Base-by-base conservation (phyloP, 805 yeast genomes). In the Ascoidea rubescens region DNA sequence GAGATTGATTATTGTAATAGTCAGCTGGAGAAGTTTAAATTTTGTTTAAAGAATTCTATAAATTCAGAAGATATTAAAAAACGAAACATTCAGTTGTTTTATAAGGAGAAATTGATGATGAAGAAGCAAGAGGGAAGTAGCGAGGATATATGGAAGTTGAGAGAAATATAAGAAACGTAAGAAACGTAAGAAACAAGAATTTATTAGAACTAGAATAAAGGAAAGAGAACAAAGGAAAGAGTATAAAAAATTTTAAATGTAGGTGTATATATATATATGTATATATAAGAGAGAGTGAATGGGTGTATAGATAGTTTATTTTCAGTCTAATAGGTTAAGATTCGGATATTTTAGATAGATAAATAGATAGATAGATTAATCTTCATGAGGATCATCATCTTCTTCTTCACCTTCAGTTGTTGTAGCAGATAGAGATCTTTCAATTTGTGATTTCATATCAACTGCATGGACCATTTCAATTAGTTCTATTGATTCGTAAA, bases 71-170 rank as follows among this genome's bases (percentile, higher is more conserved):
- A 77, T 21, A 74, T 69, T 50, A 72, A 72, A 55, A 67, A 74
- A 53, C 57, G 62, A 48, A 69, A 69, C 57, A 72, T 90, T 12
- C 89, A 84, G 61, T 75, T 78, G 56, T 91, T 81, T 69, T 85
- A 83, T 69, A 84, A 78, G 68, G 68, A 74, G 43, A 71, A 80
- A 55, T 69, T 81, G 17, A 76, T 82, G 45, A 78, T 80, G 57
- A 80, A 81, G 58, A 75, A 78, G 63, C 71, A 75, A 44, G 67
- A 71, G 50, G 96, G 96, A 2, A 79, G 84, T 58, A 80, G 91
- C 51, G 96, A 90, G 63, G 91, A 86, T 61, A 73, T 91, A 6
- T 91, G 98, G 98, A 78, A 76, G 51, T 62, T 66, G 48, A 55
- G 53, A 50, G 43, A 50, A 33, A 49, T 4, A 31, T 8, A 14